Evolutionary conservation across 2,329 filamentous ascomycete species (phyloP), one percentile per base, ranked within the genome.

Genomic region (Alternaria brassicicola): DNA sequence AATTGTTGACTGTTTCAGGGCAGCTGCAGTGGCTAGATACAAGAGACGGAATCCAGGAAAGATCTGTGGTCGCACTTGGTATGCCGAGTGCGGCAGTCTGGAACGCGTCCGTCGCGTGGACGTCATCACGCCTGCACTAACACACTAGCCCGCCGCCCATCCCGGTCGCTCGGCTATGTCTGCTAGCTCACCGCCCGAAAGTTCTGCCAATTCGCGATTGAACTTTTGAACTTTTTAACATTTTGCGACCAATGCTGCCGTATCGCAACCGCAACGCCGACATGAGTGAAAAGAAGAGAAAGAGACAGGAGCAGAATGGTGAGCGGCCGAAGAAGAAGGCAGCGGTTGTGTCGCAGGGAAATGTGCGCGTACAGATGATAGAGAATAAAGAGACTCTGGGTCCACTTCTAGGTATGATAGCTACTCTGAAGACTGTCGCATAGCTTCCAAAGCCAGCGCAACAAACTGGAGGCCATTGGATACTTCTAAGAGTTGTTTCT

Each of bases 331-430:
- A 63, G 47, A 85, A 85, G 65, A 85, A 83, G 73, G 65, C 78
- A 6, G 79, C 81, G 9, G 72, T 77, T 45, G 69, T 76, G 52
- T 69, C 74, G 25, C 67, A 78, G 28, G 74, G 78, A 28, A 72
- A 57, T 23, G 75, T 84, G 38, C 76, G 75, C 45, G 78, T 83
- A 45, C 78, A 80, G 59, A 69, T 83, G 39, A 64, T 84, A 43
- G 76, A 82, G 59, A 82, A 83, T 64, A 71, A 79, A 56, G 80
- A 79, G 66, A 77, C 78, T 54, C 73, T 82, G 62, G 79, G 79
- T 59, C 83, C 83, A 41, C 75, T 84, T 26, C 77, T 85, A 58
- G 79, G 83, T 85, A 78, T 65, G 45, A 46, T 25, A n/a, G 46
- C 45, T 36, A 21, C 39, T 21, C 25, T 19, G 3, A 4, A 30